phyloP scores from a whole-genome alignment of 2,329 filamentous ascomycete species.

The Hypoxylon sp. region DNA sequence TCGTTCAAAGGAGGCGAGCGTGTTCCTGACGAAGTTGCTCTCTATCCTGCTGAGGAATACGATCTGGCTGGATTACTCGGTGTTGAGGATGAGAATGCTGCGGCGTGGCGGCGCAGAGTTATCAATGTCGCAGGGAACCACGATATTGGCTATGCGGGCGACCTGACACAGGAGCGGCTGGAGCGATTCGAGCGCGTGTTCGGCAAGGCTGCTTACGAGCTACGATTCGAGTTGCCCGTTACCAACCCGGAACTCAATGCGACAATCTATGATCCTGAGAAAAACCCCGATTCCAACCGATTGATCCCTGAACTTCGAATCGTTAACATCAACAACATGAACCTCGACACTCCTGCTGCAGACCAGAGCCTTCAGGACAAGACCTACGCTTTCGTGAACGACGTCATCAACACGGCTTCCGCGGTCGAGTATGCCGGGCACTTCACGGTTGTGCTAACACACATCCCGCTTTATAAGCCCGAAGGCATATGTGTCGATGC shows the following conservation, averaged over 20 bases:
- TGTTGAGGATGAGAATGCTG: slow-evolving; percentile 62
- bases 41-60: slow-evolving; percentile 65
- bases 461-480: slow-evolving; percentile 90
- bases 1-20: slow-evolving; percentile 80
- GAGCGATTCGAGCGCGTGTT: slow-evolving; percentile 87
- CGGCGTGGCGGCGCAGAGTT: slow-evolving; percentile 79
- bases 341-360: slow-evolving; percentile 87
- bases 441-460: slow-evolving; percentile 89
- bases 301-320: slow-evolving; percentile 81
- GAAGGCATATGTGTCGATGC: slow-evolving; percentile 86
- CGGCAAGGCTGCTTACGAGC: slow-evolving; percentile 91
- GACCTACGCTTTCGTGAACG: slow-evolving; percentile 84
- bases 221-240: slow-evolving; percentile 76
- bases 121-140: slow-evolving; percentile 97
- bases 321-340: slow-evolving; percentile 91
- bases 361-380: slow-evolving; percentile 77
- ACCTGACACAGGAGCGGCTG: slow-evolving; percentile 82
- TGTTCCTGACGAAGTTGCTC: slow-evolving; percentile 71
- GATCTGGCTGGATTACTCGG: slow-evolving; percentile 66
- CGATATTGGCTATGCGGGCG: slow-evolving; percentile 95
- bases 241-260: slow-evolving; percentile 58
- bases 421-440: slow-evolving; percentile 74
- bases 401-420: slow-evolving; percentile 73
- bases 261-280: slow-evolving; percentile 60
- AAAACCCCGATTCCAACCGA: slow-evolving; percentile 63